Evolutionary conservation across 495 filamentous ascomycete genomes (phyloP), one percentile per base, ranked within the genome.

Genomic region (Cryomyces antarcticus): DNA sequence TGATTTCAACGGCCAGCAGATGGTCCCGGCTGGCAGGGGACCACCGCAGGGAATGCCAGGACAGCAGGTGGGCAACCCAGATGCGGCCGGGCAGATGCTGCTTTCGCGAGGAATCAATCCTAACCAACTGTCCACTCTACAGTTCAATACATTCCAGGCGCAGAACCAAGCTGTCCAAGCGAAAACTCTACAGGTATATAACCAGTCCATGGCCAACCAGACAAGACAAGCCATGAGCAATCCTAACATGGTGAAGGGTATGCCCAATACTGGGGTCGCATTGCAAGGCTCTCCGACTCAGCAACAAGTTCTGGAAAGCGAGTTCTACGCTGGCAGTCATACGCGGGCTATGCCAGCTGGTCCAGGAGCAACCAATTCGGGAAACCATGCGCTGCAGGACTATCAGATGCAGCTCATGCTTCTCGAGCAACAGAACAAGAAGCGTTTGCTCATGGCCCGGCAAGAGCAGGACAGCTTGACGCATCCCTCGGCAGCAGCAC

Each of bases 381-480:
- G 84, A 56, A 94, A 89, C 53, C 87, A 94, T 59, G 92, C 92
- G 33, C 68, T 97, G 43, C 88, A 95, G 57, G 92, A 96, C 58
- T 96, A 97, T 61, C 89, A 97, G 63, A 94, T 95, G 89, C 89
- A 97, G 55, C 67, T 97, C 56, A 95, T 96, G 89, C 60, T 97
- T 43, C 76, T 97, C 35, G 89, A 97, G 60, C 89, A 97, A 63
- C 89, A 97, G 59, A 97, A 96, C 53, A 97, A 96, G 71, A 89
- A 88, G 55, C 70, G 89, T 24, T 65, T 97, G 53, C 78, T 95
- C 71, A 92, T 94, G 87, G 89, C 89, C 45, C 78, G 89, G 37
- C 83, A 93, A 61, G 89, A 96, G 60, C 88, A 95, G 62, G 86
- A 95, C 50, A 80, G 63, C 49, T 75, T 81, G 59, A 13, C 47